Conservation (phyloP, 305 asterid genomes). For the Rubia peregrina region DNA sequence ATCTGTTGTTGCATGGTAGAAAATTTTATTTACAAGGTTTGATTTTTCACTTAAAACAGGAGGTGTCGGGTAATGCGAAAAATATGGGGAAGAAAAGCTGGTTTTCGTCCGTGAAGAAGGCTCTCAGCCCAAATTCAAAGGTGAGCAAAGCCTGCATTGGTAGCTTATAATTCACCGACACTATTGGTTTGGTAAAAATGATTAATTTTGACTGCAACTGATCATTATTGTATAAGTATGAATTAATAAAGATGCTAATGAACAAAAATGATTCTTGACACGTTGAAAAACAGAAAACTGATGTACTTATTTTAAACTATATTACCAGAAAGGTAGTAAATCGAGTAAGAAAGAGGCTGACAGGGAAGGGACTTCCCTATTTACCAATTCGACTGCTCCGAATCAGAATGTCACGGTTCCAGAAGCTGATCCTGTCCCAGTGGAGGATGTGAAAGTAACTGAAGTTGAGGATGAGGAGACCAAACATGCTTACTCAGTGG, state of each 20-base stretch:
- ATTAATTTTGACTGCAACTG: too few species aligned
- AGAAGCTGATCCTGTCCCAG: conserved; percentile 41
- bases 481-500: conserved; percentile 62
- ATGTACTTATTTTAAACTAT: background rate
- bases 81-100: conserved; percentile 84
- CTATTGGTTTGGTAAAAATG: background rate
- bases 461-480: conserved; percentile 61
- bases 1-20: conserved; percentile 1
- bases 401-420: conserved; percentile 37
- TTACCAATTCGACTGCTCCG: conserved; percentile 36
- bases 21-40: background rate
- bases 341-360: conserved; percentile 37
- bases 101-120: conserved; percentile 88
- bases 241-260: background rate
- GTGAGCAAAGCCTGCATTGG: conserved; percentile 43
- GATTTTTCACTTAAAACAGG: conserved; percentile 5
- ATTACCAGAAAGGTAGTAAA: conserved; percentile 41
- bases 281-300: background rate
- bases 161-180: conserved; percentile 3
- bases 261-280: background rate
- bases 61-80: conserved; percentile 31
- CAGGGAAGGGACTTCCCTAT: conserved; percentile 41
- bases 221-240: too few species aligned
- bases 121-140: conserved; percentile 65
- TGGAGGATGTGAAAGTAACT: conserved; percentile 47